A percentile compares a stretch with the other conserved stretches of the same genome.
Evolutionary conservation across 2,329 filamentous ascomycete species (phyloP).

Genomic region (Furcasterigmium sp.): DNA sequence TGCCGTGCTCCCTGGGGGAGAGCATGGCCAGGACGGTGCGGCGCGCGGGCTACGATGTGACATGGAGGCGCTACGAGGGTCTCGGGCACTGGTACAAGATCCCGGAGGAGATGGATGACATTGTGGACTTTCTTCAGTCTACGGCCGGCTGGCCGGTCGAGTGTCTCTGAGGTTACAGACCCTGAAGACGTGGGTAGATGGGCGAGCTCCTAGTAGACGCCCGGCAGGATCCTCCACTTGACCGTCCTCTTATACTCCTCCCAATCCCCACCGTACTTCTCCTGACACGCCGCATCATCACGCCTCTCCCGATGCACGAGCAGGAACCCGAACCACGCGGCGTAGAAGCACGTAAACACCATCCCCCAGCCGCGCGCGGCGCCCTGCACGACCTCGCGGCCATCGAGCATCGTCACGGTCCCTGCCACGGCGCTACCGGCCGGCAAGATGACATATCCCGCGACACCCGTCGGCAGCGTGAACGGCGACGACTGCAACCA

Average conservation of each 20-base stretch:
- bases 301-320: constrained; percentile 74
- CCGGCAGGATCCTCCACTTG: constrained; percentile 67
- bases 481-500: constrained; percentile 71
- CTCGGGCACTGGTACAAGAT: constrained; percentile 44
- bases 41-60: constrained; percentile 25
- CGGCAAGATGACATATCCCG: constrained; percentile 55
- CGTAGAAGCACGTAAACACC: constrained; percentile 78
- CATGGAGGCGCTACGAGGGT: constrained; percentile 31
- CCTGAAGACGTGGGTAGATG: no score
- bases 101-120: constrained; percentile 41
- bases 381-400: constrained; percentile 55
- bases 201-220: constrained; percentile 69
- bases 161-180: no score
- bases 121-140: constrained; percentile 15
- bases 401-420: constrained; percentile 41
- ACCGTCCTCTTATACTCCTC: constrained; percentile 70
- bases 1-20: constrained; percentile 24
- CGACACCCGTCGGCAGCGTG: constrained; percentile 62
- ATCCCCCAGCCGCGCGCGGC: constrained; percentile 70
- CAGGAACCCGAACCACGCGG: constrained; percentile 74
- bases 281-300: constrained; percentile 75
- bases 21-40: constrained; percentile 20
- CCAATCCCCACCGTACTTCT: constrained; percentile 82
- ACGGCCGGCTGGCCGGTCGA: background rate
- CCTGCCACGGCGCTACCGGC: constrained; percentile 19